Base-by-base conservation (phyloP, 1,284 basidiomycete species). In the Austropuccinia psidii region DNA sequence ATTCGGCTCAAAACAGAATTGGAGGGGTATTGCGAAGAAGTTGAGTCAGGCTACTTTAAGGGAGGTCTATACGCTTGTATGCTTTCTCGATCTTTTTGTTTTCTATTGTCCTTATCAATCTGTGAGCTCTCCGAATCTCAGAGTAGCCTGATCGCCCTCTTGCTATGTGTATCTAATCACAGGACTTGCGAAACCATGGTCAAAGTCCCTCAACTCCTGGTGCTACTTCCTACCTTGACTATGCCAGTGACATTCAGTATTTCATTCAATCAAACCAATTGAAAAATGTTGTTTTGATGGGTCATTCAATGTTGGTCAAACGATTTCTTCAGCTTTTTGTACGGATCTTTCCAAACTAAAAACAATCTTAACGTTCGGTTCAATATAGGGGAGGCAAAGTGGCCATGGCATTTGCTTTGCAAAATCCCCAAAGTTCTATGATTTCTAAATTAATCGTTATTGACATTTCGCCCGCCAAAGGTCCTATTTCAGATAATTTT, bases 141-240 rank as follows among this genome's bases (percentile, higher is more conserved):
- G 11, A 45, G 11, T 45, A n/a, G n/a, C 41, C n/a, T 11, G n/a
- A 45, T 45, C 11, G 41, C 11, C 41, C 41, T 45, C 41, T 45
- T 45, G 41, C 11, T 11, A 45, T 45, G 11, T 45, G 11, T 11
- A 45, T 45, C 11, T n/a, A 19, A 57, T 4, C 1, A 47, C 37
- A 74, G 72, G 72, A 74, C 33, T 54, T 66, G 19, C 65, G 72
- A 50, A 74, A 74, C 45, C 72, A 74, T 74, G 72, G 72, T 41
- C 50, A 74, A 57, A 66, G 62, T 74, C 50, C 35, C 8, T 43
- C 41, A 21, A 74, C 72, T 2, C 62, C 52, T 45, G 72, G 72
- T 24, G 35, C 45, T 8, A 74, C 72, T 24, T 64, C 39, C 13
- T 74, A 74, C 21, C 21, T 60, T 24, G 72, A 74, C 58, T 74